Evolutionary conservation across 148 eudicot species (phyloP), one percentile per base, ranked within the genome.

Genomic region (Rhododendron griersonianum): DNA sequence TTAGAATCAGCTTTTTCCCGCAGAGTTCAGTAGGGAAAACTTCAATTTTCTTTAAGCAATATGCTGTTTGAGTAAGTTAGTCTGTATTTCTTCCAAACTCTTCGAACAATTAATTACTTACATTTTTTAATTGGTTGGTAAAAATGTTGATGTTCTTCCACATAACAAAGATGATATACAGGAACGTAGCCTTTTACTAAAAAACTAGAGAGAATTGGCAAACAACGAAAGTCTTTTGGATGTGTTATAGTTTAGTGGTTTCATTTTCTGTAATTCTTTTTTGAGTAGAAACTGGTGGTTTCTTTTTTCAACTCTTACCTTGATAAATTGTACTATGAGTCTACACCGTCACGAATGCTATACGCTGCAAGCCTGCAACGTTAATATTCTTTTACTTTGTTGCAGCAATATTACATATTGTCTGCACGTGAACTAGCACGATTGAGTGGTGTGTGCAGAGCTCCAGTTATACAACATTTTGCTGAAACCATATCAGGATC

Each of bases 351-450:
- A 30, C 19, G 28, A 14, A 69, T 51, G 30, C 25, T 48, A 67
- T 83, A 48, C 9, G 59, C 63, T 3, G 61, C 44, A 41, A 41
- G 44, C 44, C 45, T 41, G 45, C 14, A 45, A 48, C 21, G 53
- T 61, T 67, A 15, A 21, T 37, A 11, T 53, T 13, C 33, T 10
- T 39, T 59, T 37, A 82, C 10, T 25, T 81, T 30, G 61, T 53
- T 78, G 61, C 91, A 93, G 95, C 91, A 89, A 91, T 91, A 90
- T 73, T 93, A 93, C 81, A 81, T 93, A 78, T 90, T 89, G 33
- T 87, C 95, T 53, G 95, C 95, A 16, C 86, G 95, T 84, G 95
- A 93, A 84, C 91, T 93, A 53, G 83, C 89, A 71, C 92, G 95
- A 71, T 82, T 93, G 78, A 75, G 81, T 80, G 95, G 93, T 81